phyloP scores from a whole-genome alignment of 108 stramenopile genomes.

The Thalassiosira profunda region DNA sequence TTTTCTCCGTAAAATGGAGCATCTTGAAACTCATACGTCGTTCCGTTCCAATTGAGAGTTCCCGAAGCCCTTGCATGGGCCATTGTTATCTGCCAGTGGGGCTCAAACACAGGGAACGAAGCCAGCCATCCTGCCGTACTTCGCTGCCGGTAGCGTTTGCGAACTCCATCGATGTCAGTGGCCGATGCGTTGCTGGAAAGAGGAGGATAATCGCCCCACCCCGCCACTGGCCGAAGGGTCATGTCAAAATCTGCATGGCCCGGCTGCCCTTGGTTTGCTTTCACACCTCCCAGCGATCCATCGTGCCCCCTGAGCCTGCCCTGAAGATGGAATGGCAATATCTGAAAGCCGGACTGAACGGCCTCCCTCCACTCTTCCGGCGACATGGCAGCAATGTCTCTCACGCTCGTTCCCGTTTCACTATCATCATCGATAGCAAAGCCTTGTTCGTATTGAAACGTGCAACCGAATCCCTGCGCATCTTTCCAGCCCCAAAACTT shows the following conservation, averaged over 20 bases:
- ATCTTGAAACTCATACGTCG: slow-evolving; percentile 65
- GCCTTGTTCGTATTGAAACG: slow-evolving; percentile 58
- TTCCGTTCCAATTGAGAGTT: slow-evolving; percentile 70
- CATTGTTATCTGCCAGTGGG: slow-evolving; percentile 93
- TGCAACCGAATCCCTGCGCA: slow-evolving; percentile 77
- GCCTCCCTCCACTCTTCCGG: slow-evolving; percentile 55
- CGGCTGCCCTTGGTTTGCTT: slow-evolving; percentile 43
- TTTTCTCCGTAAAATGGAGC: slow-evolving; percentile 93
- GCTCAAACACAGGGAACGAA: slow-evolving; percentile 80
- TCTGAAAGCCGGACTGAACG: slow-evolving; percentile 82
- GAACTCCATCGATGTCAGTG: not conserved
- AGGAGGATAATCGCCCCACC: slow-evolving; percentile 66
- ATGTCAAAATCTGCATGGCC: slow-evolving; percentile 74
- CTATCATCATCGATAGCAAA: slow-evolving; percentile 2
- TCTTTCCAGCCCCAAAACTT: slow-evolving; percentile 83
- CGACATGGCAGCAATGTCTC: slow-evolving; percentile 40
- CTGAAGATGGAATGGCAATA: slow-evolving; percentile 63
- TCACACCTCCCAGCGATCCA: slow-evolving; percentile 71
- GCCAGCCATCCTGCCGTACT: slow-evolving; percentile 89
- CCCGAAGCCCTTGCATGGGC: slow-evolving; percentile 82
- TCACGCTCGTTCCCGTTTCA: not conserved
- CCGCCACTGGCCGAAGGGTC: slow-evolving; percentile 59
- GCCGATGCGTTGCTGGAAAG: slow-evolving; percentile 8
- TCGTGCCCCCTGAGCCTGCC: slow-evolving; percentile 76
- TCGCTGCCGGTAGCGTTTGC: slow-evolving; percentile 48